These are phyloP conservation scores for Spathaspora arborariae DNA, from an alignment of 805 yeast genomes.

Conservation along the genomic window DNA sequence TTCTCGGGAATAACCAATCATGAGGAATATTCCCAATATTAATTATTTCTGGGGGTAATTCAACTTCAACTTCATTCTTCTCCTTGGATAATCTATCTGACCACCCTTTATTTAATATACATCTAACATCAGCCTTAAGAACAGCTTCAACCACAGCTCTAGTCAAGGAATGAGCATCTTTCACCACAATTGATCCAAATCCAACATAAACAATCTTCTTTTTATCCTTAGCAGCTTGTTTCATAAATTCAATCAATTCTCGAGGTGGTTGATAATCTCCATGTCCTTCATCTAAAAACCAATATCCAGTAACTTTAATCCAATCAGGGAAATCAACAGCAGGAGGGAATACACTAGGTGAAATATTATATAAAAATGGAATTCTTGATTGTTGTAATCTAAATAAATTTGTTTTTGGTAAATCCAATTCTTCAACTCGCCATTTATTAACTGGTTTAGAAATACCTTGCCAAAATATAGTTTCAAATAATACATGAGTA, in stretches of 20 bases:
- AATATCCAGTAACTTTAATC: slow-evolving; percentile 94
- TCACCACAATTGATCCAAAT: slow-evolving; percentile 91
- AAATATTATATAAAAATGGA: slow-evolving; percentile 85
- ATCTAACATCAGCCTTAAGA: slow-evolving; percentile 71
- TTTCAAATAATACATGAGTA: slow-evolving; percentile 91
- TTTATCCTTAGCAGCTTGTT: slow-evolving; percentile 51
- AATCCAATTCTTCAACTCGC: slow-evolving; percentile 64
- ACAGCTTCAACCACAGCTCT: slow-evolving; percentile 78
- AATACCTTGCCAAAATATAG: slow-evolving; percentile 89
- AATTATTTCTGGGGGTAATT: slow-evolving; percentile 64
- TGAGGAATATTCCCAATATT: slow-evolving; percentile 79
- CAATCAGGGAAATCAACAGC: slow-evolving; percentile 92
- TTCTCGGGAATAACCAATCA: slow-evolving; percentile 86
- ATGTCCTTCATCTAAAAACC: slow-evolving; percentile 78
- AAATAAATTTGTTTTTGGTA: slow-evolving; percentile 68
- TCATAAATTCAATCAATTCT: slow-evolving; percentile 55
- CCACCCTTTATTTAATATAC: slow-evolving; percentile 94
- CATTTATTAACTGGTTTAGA: slow-evolving; percentile 83
- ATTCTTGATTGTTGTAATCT: slow-evolving; percentile 71
- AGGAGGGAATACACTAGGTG: slow-evolving; percentile 87
- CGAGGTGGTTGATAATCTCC: slow-evolving; percentile 56
- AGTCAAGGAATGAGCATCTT: slow-evolving; percentile 75
- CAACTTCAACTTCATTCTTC: slow-evolving; percentile 30
- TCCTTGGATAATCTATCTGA: slow-evolving; percentile 61
- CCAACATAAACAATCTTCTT: slow-evolving; percentile 88